Conservation (phyloP, 1,284 basidiomycete genomes). For the Sanghuangporus sanghuang region DNA sequence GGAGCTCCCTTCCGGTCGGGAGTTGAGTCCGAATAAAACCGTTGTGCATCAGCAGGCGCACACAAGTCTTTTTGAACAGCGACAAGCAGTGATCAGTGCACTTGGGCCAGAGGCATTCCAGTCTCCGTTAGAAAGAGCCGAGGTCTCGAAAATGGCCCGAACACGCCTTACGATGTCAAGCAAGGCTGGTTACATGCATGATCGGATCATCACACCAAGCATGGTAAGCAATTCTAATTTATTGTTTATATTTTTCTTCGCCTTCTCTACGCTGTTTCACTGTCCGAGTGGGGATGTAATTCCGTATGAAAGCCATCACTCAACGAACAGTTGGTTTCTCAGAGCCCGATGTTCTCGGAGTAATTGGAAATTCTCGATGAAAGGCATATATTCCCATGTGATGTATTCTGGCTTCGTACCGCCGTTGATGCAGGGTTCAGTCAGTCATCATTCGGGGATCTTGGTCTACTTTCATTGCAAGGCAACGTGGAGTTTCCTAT, state of each 20-base stretch:
- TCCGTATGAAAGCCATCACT: neutral
- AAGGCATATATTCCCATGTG: neutral
- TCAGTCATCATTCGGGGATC: neutral
- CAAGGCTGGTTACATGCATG: slow-evolving; percentile 91
- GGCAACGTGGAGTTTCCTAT: neutral
- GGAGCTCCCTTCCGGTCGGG: neutral
- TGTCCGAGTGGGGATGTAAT: neutral
- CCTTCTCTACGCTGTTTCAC: neutral
- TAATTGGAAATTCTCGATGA: neutral
- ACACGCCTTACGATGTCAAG: slow-evolving; percentile 92
- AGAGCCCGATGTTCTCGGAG: neutral
- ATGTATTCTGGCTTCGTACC: neutral
- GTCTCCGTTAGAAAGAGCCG: slow-evolving; percentile 1
- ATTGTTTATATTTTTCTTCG: slow-evolving; percentile 2
- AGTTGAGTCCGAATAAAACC: slow-evolving; percentile 5
- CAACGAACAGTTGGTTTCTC: neutral
- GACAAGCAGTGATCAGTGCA: slow-evolving; percentile 7
- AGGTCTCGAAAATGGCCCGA: slow-evolving; percentile 2
- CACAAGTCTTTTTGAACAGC: slow-evolving; percentile 13
- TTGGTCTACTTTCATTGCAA: neutral
- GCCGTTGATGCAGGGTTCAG: neutral
- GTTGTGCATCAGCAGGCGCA: slow-evolving; percentile 15
- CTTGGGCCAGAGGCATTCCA: slow-evolving; percentile 1
- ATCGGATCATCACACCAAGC: slow-evolving; percentile 83
- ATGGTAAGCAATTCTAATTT: slow-evolving; percentile 60